Conservation (phyloP, 2,329 filamentous ascomycete genomes). For the Ophiostoma perfectum region DNA sequence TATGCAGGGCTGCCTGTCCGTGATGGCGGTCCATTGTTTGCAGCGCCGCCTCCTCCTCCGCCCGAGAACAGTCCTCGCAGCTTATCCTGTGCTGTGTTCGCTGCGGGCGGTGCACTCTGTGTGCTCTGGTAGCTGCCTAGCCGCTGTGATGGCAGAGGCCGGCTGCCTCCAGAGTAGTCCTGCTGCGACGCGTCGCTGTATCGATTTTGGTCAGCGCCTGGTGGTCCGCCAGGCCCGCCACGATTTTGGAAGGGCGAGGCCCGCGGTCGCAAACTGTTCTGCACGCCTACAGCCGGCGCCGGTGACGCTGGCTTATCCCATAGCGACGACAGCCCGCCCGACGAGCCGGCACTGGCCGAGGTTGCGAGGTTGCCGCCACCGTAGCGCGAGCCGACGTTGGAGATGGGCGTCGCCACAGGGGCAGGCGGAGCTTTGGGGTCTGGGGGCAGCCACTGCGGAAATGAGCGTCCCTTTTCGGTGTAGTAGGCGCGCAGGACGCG, state of each 20-base stretch:
- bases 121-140: conserved; percentile 66
- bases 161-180: conserved; percentile 27
- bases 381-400: conserved; percentile 50
- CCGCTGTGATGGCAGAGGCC: conserved; percentile 55
- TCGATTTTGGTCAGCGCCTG: conserved; percentile 26
- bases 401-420: conserved; percentile 43
- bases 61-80: conserved; percentile 76
- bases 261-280: conserved; percentile 7
- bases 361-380: conserved; percentile 40
- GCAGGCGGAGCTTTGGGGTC: conserved; percentile 71
- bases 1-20: conserved; percentile 32
- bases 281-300: conserved; percentile 30
- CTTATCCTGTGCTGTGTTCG: conserved; percentile 68
- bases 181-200: conserved; percentile 28
- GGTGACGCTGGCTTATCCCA: conserved; percentile 45
- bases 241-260: conserved; percentile 23
- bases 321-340: conserved; percentile 48
- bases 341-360: conserved; percentile 25
- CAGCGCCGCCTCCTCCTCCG: conserved; percentile 39
- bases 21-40: conserved; percentile 40
- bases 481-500: conserved; percentile 92
- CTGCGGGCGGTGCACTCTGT: conserved; percentile 37
- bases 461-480: conserved; percentile 73
- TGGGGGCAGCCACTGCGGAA: conserved; percentile 82
- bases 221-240: conserved; percentile 24